Conservation (phyloP, 2,329 filamentous ascomycete species). For the Botrytis deweyae region DNA sequence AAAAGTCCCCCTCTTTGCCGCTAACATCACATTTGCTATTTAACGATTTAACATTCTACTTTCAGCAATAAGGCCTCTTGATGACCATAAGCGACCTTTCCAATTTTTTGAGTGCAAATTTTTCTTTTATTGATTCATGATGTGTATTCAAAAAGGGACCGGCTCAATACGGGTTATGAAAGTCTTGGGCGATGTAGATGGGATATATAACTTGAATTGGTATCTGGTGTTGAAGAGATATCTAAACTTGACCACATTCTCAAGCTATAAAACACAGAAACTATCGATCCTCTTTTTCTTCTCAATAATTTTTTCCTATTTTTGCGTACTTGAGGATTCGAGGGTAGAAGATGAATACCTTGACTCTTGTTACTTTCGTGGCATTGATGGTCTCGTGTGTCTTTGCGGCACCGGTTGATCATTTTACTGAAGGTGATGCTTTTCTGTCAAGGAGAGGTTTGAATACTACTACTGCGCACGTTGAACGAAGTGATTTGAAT, state of each 20-base stretch:
- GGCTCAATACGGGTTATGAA: too few relatives aligned
- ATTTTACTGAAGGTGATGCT: background rate
- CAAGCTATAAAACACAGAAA: background rate
- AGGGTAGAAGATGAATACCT: background rate
- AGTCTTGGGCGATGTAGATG: background rate
- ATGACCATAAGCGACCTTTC: background rate
- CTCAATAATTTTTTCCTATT: background rate
- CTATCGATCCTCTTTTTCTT: background rate
- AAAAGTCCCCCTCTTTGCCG: background rate
- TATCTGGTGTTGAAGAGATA: background rate
- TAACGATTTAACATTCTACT: background rate
- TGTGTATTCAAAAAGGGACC: background rate
- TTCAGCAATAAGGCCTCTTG: background rate
- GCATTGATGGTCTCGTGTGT: background rate
- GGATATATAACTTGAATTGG: background rate
- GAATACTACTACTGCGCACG: background rate
- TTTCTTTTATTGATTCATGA: slow-evolving; percentile 4
- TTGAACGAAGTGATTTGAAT: background rate
- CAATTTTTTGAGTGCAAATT: background rate
- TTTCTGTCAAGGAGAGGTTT: background rate
- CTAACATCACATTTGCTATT: background rate
- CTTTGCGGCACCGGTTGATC: background rate
- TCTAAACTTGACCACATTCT: background rate
- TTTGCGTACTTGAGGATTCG: background rate
- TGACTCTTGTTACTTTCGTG: background rate